These are phyloP conservation scores for Myriosclerotinia curreyana DNA, from an alignment of 2,329 filamentous ascomycete genomes.

Conservation along the genomic window DNA sequence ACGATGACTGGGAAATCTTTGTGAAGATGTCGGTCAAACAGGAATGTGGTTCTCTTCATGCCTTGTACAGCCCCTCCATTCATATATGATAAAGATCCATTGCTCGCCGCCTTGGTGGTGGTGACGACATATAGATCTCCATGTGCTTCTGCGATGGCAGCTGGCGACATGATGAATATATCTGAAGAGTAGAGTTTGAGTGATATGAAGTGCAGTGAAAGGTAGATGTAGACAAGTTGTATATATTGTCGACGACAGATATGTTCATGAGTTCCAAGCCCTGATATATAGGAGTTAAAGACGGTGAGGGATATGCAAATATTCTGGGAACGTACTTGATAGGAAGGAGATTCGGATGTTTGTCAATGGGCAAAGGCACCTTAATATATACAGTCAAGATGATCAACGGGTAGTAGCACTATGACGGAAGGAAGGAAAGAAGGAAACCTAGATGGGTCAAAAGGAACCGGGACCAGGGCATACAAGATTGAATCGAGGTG, in stretches of 20 bases:
- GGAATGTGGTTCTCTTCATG: conserved; percentile 29
- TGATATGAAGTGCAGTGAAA: background rate
- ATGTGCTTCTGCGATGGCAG: conserved; percentile 18
- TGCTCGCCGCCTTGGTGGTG: background rate
- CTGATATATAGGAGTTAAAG: conserved; percentile 5
- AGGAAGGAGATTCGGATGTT: conserved; percentile 9
- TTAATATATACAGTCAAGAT: conserved; percentile 18
- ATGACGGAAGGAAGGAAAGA: conserved; percentile 18
- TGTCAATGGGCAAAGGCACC: background rate
- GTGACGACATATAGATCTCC: conserved; percentile 2
- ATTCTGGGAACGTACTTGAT: background rate
- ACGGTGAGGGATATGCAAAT: conserved; percentile 6
- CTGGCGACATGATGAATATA: conserved; percentile 19
- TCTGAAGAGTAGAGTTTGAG: background rate
- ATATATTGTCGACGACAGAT: conserved; percentile 4
- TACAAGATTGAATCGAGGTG: conserved; percentile 19
- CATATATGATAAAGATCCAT: conserved; percentile 6
- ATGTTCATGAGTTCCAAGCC: conserved; percentile 8
- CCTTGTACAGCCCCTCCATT: conserved; percentile 19
- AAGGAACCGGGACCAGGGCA: conserved; percentile 14
- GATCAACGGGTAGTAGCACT: conserved; percentile 17
- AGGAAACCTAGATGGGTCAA: conserved; percentile 14
- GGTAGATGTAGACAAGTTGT: conserved; percentile 2
- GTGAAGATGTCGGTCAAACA: conserved; percentile 36
- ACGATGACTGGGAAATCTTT: conserved; percentile 35